Conservation (phyloP, 1,284 basidiomycete species). For the Moniliophthora roreri region DNA sequence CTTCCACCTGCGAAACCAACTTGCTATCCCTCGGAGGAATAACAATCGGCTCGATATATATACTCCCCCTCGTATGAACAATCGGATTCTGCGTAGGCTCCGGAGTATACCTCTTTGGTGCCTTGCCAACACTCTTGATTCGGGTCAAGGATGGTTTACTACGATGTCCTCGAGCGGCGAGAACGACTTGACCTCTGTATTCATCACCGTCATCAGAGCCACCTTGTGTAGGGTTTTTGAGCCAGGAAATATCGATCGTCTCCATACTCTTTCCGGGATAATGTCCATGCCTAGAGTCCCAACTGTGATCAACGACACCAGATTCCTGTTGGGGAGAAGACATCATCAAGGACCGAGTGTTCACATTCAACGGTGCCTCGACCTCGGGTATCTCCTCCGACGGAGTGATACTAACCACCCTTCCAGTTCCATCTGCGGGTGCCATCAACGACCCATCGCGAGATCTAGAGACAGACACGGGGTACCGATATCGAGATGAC, state of each 20-base stretch:
- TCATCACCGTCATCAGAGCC: not conserved
- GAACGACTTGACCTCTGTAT: not conserved
- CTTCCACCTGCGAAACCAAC: conserved; percentile 15
- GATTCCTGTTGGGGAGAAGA: not conserved
- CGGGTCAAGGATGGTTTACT: conserved; percentile 20
- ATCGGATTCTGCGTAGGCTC: conserved; percentile 23
- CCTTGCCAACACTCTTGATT: conserved; percentile 44
- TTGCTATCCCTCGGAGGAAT: conserved; percentile 21
- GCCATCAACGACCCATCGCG: too few species aligned
- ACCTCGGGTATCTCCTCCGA: not conserved
- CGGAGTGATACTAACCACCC: not conserved
- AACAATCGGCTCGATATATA: conserved; percentile 31
- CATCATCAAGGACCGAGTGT: not conserved
- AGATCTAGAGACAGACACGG: too few species aligned
- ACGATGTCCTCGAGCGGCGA: conserved; percentile 6
- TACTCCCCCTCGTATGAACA: conserved; percentile 25
- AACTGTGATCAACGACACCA: not conserved
- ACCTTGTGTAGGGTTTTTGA: not conserved
- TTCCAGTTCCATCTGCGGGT: not conserved
- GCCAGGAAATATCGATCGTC: conserved; percentile 12
- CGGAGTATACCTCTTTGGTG: conserved; percentile 35
- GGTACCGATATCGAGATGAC: not conserved
- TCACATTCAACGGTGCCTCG: not conserved
- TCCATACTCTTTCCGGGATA: conserved; percentile 11
- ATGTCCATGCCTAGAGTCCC: not conserved